phyloP scores from a whole-genome alignment of 495 filamentous ascomycete species.

The Neurospora cerealis region DNA sequence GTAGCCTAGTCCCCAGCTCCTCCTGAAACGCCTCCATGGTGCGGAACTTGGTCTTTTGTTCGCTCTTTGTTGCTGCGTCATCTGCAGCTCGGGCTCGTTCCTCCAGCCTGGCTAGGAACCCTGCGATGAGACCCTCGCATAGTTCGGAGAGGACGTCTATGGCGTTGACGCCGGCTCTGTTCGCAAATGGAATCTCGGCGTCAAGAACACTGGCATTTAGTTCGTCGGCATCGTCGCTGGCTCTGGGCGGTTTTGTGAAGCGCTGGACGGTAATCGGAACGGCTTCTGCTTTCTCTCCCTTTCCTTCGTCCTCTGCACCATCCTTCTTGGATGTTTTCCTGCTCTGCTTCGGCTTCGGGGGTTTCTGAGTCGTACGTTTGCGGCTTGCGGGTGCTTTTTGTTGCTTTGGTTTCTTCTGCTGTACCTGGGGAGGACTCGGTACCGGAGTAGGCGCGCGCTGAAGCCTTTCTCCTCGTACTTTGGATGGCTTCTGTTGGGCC shows the following conservation, averaged over 20 bases:
- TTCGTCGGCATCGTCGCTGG: constrained; percentile 13
- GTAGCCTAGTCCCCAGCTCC: constrained; percentile 54
- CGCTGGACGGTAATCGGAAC: constrained; percentile 38
- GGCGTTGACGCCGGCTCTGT: constrained; percentile 54
- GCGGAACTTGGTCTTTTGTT: constrained; percentile 50
- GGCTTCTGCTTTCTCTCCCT: constrained; percentile 8
- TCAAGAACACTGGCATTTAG: constrained; percentile 26
- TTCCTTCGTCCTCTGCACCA: constrained; percentile 15
- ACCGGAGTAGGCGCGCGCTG: background rate
- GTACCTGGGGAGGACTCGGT: background rate
- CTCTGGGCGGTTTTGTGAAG: constrained; percentile 25
- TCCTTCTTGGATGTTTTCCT: constrained; percentile 1
- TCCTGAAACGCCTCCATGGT: constrained; percentile 57
- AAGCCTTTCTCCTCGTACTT: background rate
- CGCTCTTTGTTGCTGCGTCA: constrained; percentile 32
- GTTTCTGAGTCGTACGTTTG: constrained; percentile 8
- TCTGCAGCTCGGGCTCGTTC: constrained; percentile 27
- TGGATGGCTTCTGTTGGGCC: constrained; percentile 28
- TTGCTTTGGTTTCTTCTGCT: background rate
- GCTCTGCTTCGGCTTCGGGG: constrained; percentile 4
- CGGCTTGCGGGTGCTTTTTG: constrained; percentile 13
- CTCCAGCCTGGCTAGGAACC: constrained; percentile 34
- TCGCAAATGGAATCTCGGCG: constrained; percentile 39
- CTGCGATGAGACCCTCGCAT: constrained; percentile 56
- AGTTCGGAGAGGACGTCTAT: constrained; percentile 62